Evolutionary conservation across 345 rosid genomes (phyloP).

Genomic region (Citrus reticulata): DNA sequence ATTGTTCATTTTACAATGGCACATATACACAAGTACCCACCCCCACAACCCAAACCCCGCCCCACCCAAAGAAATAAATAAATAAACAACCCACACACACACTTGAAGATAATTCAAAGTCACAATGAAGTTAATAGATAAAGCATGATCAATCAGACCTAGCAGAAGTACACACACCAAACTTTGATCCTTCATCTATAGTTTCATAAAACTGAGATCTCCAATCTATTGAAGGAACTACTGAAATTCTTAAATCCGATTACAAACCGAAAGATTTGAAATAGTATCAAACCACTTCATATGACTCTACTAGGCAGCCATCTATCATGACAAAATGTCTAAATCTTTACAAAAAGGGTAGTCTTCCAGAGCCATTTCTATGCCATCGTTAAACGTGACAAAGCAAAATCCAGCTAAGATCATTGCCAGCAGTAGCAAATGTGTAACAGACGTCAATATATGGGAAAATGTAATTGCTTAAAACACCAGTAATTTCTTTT

Average conservation of each 20-base stretch:
- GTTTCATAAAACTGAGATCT: neutral
- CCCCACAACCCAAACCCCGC: neutral
- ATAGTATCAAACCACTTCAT: neutral
- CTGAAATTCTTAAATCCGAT: neutral
- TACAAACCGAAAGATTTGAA: neutral
- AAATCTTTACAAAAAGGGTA: neutral
- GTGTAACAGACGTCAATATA: neutral
- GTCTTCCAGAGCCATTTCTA: neutral
- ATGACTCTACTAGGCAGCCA: neutral
- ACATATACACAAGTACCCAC: neutral
- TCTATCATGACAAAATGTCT: neutral
- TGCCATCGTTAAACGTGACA: too few relatives aligned
- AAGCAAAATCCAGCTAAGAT: neutral
- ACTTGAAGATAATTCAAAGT: neutral
- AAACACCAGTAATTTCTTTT: neutral
- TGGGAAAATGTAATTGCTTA: neutral
- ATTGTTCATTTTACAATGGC: neutral
- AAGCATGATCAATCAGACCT: neutral
- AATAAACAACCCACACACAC: neutral
- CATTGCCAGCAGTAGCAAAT: neutral
- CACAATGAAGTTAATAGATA: neutral
- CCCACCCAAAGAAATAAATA: too few relatives aligned
- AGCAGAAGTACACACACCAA: neutral
- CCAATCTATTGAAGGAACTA: neutral
- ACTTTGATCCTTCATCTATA: neutral